Evolutionary conservation across 139 green algal species (phyloP), one percentile per base, ranked within the genome.

Genomic region (Eudorina sp.): DNA sequence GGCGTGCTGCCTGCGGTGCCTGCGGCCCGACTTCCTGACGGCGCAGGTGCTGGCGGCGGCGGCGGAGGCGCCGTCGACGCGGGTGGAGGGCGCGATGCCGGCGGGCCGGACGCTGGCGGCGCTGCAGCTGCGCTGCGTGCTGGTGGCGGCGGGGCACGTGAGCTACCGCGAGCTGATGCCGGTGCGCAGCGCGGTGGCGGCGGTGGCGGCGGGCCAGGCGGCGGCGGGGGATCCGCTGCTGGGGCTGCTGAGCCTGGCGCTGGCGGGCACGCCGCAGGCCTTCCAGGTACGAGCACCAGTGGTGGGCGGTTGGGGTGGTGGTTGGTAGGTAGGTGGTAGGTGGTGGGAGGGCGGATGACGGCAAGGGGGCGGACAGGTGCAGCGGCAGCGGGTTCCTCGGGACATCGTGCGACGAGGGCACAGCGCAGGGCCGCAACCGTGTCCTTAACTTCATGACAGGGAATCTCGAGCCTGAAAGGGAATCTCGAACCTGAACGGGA

Each of bases 101-200:
- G 11, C 58, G 58, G 3, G 23, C 55, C 11, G 1, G 38, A 27
- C 58, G 41, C 14, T 55, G 80, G 80, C 60, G 40, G n/a, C 80
- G 58, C 58, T 86, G 62, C 80, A 86, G 80, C 41, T 86, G 41
- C 60, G 80, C 13, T 86, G 80, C 41, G 80, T 86, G 62, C 60
- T 86, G 43, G 80, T 76, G 41, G 80, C 60, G 18, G 14, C 60
- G 1, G 80, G 80, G 29, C 80, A 86, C 58, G 80, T 86, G 16
- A 77, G 60, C 60, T 77, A 86, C 41, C 60, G 80, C 41, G 80
- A 86, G 80, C 80, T 86, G 9, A 86, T 86, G 80, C 41, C 80
- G 4, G 80, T 86, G 9, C 80, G 80, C 3, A 60, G 60, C 0
- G 80, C 60, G 9, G n/a, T 45, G 29, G 68, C 60, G 41, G 21